Evolutionary conservation across 441 rosid genomes (phyloP).

Genomic region (Populus tomentosa): DNA sequence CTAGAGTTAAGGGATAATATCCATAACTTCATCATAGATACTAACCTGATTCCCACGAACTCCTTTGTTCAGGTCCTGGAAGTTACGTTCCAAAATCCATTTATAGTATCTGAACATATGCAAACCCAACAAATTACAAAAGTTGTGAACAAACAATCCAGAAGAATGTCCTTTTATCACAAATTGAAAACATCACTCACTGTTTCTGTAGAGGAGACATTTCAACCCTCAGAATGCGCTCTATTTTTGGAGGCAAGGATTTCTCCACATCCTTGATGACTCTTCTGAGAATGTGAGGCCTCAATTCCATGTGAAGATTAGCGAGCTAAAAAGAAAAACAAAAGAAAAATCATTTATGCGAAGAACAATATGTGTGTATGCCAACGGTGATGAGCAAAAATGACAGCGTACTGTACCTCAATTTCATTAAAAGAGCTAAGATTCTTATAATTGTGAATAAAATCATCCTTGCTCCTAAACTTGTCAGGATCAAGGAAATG

Average conservation of each 20-base stretch:
- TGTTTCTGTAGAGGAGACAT: slow-evolving; percentile 99
- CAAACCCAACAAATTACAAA: slow-evolving; percentile 8
- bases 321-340: slow-evolving; percentile 59
- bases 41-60: slow-evolving; percentile 99
- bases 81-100: slow-evolving; percentile 99
- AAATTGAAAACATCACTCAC: slow-evolving; percentile 42
- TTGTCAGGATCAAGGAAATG: slow-evolving; percentile 96
- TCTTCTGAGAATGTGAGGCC: slow-evolving; percentile 99
- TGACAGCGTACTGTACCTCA: slow-evolving; percentile 50
- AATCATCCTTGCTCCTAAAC: slow-evolving; percentile 93
- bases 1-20: not conserved
- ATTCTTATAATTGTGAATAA: slow-evolving; percentile 95
- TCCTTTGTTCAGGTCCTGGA: slow-evolving; percentile 98
- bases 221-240: slow-evolving; percentile 98
- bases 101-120: slow-evolving; percentile 74
- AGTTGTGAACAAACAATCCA: not conserved
- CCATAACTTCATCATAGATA: slow-evolving; percentile 1
- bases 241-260: slow-evolving; percentile 98
- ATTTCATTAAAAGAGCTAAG: slow-evolving; percentile 94
- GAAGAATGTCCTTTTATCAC: slow-evolving; percentile 3
- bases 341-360: not conserved
- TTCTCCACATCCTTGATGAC: slow-evolving; percentile 99
- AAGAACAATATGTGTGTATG: not conserved
- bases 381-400: not conserved
- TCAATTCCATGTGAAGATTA: slow-evolving; percentile 96